Evolutionary conservation across 345 rosid genomes (phyloP), one percentile per base, ranked within the genome.

Genomic region (Eutrema yunnanense): DNA sequence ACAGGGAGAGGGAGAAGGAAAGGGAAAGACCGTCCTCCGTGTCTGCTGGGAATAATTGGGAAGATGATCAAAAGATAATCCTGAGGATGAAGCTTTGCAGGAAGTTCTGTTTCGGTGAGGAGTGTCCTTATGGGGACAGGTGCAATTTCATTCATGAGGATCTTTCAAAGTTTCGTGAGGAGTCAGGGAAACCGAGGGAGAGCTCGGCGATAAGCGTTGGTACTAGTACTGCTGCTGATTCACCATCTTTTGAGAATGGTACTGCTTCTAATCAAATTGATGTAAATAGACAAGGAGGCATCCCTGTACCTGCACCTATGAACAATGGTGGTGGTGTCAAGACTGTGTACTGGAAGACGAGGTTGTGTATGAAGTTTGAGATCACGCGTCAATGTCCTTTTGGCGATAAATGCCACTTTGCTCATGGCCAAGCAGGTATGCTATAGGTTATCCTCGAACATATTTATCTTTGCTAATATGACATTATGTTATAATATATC

Each of bases 111-210:
- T 87, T 82, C 27, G 97, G 98, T 0, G 98, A 90, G 79, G 96
- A 90, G 72, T 92, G 98, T 55, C 99, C 99, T 52, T 95, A 92
- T 77, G 98, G 98, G 2, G 94, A 92, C 19, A 87, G 88, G 69
- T 95, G 99, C 71, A 95, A 88, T 80, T 95, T 95, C 79, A 89
- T 92, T 75, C 99, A 95, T 11, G 96, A 95, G 80, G 92, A 80
- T 46, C 86, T 96, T 0, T 70, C 97, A 0, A 95, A 88, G 81
- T 88, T 84, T 70, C 90, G 92, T 81, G 96, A 92, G 81, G 97
- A 87, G 62, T 56, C 68, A 0, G 87, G 85, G 53, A 88, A 84
- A 76, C 76, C 79, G 70, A 86, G 99, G 75, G 98, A 95, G 87
- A 85, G 86, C 68, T 81, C 88, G 4, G 99, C 75, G 8, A 90